Evolutionary conservation across 148 eudicot species (phyloP), one percentile per base, ranked within the genome.

Genomic region (Cornus kousa): DNA sequence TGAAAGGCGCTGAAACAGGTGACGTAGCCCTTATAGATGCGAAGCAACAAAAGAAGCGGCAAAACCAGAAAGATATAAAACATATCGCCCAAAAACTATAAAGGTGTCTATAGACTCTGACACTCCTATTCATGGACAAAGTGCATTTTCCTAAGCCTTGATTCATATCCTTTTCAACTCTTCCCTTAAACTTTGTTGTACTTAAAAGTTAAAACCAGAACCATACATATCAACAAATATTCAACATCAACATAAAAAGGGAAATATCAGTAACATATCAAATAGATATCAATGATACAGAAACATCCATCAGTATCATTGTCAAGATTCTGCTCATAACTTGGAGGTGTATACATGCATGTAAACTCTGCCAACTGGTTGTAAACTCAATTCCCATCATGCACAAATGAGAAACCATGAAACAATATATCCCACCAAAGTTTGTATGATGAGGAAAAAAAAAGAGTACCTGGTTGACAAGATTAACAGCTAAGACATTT

Each of bases 401-500:
- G 35, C 60, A 32, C 40, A 20, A 20, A 62, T 6, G 8, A 62
- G 22, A 5, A 35, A n/a, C 9, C 3, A 13, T 69, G 46, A 16
- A 8, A 28, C 1, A 12, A 78, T 13, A 53, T 39, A 62, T 71
- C 50, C 23, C 57, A 68, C 12, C 59, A 71, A 55, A 76, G 16
- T n/a, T 75, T 4, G 71, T 33, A 74, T 32, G 64, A 73, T 68
- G 57, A 74, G 37, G 68, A 28, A 28, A 73, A 77, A n/a, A 17
- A 50, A 53, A 68, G 22, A 70, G 13, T 82, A 96, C 99, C 99
- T 86, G 88, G 85, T 96, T 96, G 74, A 96, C 92, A 82, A 96
- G 99, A 89, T 96, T 94, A 82, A 88, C 90, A 24, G 92, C 90
- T 70, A 93, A 17, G 73, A 96, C 99, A 82, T 94, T 89, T 81